These are phyloP conservation scores for Botrytis aclada DNA, from an alignment of 2,329 filamentous ascomycete species.

Conservation along the genomic window DNA sequence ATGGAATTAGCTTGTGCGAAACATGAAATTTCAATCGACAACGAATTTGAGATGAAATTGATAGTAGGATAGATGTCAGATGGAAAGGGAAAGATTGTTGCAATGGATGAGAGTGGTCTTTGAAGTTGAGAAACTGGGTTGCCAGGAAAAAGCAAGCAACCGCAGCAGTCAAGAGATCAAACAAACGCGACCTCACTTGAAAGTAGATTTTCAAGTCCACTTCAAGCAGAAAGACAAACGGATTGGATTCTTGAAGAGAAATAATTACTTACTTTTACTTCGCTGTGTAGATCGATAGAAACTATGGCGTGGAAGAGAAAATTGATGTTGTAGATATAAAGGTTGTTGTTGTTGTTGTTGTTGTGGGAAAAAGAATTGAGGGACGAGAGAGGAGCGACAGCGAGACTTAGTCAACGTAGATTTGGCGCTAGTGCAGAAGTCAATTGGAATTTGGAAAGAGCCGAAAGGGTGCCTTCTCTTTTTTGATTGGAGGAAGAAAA, in stretches of 20 bases:
- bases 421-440: neutral
- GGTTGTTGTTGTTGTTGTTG: neutral
- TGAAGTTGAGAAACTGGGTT: neutral
- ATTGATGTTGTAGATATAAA: neutral
- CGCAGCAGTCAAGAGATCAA: neutral
- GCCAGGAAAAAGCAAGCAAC: conserved; percentile 5
- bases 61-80: neutral
- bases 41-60: neutral
- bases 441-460: neutral
- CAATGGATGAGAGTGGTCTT: neutral
- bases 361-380: neutral
- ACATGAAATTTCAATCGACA: neutral
- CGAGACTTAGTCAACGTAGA: neutral
- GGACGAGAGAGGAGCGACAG: neutral
- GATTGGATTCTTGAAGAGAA: neutral
- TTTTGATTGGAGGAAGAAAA: neutral
- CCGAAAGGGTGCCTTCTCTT: neutral
- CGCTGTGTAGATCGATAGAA: neutral
- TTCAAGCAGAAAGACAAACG: neutral
- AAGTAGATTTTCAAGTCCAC: neutral
- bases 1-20: neutral
- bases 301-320: neutral
- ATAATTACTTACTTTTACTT: neutral
- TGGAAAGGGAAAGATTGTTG: neutral
- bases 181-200: neutral